Percentiles rank a stretch among this genome's conserved stretches.
phyloP scores from a whole-genome alignment of 208 protist genomes.

The Vickermania ingenoplastis region DNA sequence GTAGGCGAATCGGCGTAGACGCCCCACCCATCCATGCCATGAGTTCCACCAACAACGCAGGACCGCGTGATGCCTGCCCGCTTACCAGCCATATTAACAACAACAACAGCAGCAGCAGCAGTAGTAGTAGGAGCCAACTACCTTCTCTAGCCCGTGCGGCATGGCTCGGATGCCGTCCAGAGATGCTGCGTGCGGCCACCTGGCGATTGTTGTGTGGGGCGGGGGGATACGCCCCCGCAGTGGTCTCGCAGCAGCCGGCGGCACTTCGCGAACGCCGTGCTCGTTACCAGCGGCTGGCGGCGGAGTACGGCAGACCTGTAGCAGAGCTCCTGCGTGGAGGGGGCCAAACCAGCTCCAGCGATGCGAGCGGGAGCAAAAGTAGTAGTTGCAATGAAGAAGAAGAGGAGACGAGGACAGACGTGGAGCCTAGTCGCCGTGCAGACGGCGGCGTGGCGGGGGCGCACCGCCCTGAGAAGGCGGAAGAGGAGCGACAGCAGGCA shows the following conservation, averaged over 20 bases:
- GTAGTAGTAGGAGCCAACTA: too few relatives aligned
- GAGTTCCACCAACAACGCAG: too few relatives aligned
- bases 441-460: neutral
- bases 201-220: conserved; percentile 59
- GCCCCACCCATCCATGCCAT: too few relatives aligned
- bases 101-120: too few relatives aligned
- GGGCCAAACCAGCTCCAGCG: neutral
- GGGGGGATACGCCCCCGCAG: conserved; percentile 27
- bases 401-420: neutral
- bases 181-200: conserved; percentile 28
- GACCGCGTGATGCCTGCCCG: too few relatives aligned
- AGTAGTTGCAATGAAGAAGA: too few relatives aligned
- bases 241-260: conserved; percentile 22
- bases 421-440: neutral
- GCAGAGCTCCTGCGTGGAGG: neutral
- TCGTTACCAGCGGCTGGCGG: conserved; percentile 40
- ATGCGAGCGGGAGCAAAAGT: neutral
- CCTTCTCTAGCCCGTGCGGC: too few relatives aligned
- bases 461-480: neutral
- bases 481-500: neutral
- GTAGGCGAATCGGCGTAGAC: too few relatives aligned
- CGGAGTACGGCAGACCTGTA: conserved; percentile 29
- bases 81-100: too few relatives aligned
- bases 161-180: conserved; percentile 39
- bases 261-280: conserved; percentile 55